These are phyloP conservation scores for Marasmius fiardii DNA, from an alignment of 1,284 basidiomycete species.

Conservation along the genomic window DNA sequence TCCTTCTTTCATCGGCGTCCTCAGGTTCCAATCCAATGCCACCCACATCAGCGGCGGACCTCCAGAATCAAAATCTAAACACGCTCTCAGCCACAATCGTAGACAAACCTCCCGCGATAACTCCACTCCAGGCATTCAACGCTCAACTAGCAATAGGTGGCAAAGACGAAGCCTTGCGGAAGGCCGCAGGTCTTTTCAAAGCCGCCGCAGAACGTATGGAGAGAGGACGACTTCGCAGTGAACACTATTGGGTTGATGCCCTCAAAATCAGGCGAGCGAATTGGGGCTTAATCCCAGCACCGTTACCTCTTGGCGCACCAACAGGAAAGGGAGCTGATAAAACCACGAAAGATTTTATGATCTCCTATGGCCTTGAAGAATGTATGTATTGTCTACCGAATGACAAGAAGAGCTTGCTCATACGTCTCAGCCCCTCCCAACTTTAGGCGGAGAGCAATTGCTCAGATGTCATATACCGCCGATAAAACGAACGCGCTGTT, in stretches of 20 bases:
- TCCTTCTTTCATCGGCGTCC: conserved; percentile 38
- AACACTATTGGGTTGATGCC: conserved; percentile 77
- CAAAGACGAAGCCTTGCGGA: conserved; percentile 73
- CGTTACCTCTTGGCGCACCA: conserved; percentile 62
- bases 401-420: conserved; percentile 11
- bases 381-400: conserved; percentile 42
- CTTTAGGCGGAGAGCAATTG: conserved; percentile 65
- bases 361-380: conserved; percentile 77
- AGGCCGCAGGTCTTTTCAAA: conserved; percentile 68
- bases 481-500: conserved; percentile 39
- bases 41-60: conserved; percentile 21
- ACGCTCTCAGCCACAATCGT: conserved; percentile 62
- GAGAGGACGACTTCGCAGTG: conserved; percentile 51
- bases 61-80: conserved; percentile 28
- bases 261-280: conserved; percentile 69
- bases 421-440: conserved; percentile 48
- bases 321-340: conserved; percentile 72
- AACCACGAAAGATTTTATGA: conserved; percentile 73
- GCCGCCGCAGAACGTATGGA: conserved; percentile 67
- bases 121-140: conserved; percentile 72
- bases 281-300: conserved; percentile 75
- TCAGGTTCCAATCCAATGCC: conserved; percentile 18
- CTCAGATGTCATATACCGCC: conserved; percentile 54
- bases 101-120: conserved; percentile 56
- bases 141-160: conserved; percentile 69